Base-by-base conservation (phyloP, 768 basidiomycete genomes). In the Termitomyces sp. region DNA sequence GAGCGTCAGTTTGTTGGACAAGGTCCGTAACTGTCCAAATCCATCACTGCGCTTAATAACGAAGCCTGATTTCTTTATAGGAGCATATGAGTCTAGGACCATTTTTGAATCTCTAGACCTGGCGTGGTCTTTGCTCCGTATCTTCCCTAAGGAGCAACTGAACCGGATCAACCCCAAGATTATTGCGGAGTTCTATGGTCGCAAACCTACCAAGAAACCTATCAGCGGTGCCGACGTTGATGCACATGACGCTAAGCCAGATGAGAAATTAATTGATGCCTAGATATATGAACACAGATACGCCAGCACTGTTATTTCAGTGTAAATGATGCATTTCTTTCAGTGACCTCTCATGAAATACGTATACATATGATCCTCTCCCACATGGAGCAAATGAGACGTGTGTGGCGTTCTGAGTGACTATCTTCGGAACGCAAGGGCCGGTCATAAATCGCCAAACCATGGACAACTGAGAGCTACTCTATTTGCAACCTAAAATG, bases 121-220 rank as follows among this genome's bases (percentile, higher is more conserved):
- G 57, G 97, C 95, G 22, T 99, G 97, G 97, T 89, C 89, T 24
- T 76, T 99, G 54, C 81, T 99, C 65, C 89, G 97, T 65, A 96
- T 96, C 71, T 99, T 98, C 91, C 97, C 97, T 61, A 95, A 95
- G 75, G 96, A 98, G 76, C 92, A 94, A 74, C 83, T 98, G 65
- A 98, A 98, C 79, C 92, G 95, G 68, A 95, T 98, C 80, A 94
- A 87, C 71, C 95, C 95, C 68, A 93, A 93, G 86, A 95, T 97
- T 70, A 88, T 97, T 68, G 84, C 83, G 61, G 95, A 97, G 75
- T 97, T 89, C 73, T 97, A 97, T 68, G 88, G 83, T 47, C 88
- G 94, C 68, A 95, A 95, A 77, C 72, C 84, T 41, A 81, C 78
- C 53, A 88, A 82, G 80, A 88, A 83, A 77, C 69, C 76, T 59